Evolutionary conservation across 768 basidiomycete species (phyloP).

Genomic region (Naganishia onofrii): DNA sequence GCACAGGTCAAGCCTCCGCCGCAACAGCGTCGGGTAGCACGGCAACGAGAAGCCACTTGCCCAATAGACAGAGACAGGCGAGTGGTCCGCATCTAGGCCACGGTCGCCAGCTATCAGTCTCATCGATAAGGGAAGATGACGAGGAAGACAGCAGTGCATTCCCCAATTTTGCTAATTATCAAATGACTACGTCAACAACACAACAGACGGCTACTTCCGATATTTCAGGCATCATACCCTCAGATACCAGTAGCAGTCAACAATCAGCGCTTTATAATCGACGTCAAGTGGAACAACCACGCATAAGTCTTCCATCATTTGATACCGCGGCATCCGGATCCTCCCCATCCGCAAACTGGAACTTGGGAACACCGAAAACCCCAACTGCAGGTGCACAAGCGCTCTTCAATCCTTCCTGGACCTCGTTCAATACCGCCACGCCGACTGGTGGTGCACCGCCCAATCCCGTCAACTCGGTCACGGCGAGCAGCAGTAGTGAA

Average conservation of each 20-base stretch:
- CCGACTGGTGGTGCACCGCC: constrained; percentile 16
- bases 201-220: neutral
- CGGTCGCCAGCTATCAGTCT: constrained; percentile 9
- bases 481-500: neutral
- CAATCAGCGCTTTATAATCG: constrained; percentile 30
- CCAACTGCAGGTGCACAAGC: constrained; percentile 19
- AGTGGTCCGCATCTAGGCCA: constrained; percentile 1
- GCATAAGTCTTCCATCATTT: constrained; percentile 29
- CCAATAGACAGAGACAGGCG: constrained; percentile 9
- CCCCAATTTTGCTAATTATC: constrained; percentile 1
- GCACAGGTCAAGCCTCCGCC: neutral
- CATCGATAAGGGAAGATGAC: constrained; percentile 21
- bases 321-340: constrained; percentile 5
- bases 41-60: neutral
- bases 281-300: constrained; percentile 33
- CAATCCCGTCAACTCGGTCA: neutral
- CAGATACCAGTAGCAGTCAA: constrained; percentile 4
- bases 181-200: neutral
- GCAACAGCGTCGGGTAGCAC: neutral
- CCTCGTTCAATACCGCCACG: constrained; percentile 38
- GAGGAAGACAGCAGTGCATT: constrained; percentile 23
- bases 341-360: constrained; percentile 36
- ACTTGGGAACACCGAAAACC: constrained; percentile 39
- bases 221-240: neutral
- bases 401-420: constrained; percentile 33